phyloP scores from a whole-genome alignment of 2,329 filamentous ascomycete genomes.

The Aspergillus quadrilineatus region DNA sequence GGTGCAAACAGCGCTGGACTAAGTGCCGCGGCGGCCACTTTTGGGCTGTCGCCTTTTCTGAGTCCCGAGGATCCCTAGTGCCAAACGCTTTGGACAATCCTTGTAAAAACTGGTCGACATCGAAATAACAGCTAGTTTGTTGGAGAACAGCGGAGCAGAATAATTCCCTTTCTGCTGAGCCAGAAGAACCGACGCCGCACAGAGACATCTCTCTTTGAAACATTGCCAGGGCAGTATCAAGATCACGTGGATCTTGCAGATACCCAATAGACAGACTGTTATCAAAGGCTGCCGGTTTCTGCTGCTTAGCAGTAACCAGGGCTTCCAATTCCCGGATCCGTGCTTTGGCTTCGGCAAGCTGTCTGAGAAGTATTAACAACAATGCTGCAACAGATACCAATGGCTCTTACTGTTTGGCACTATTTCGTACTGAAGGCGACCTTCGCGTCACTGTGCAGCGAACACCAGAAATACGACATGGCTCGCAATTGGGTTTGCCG shows the following conservation, averaged over 20 bases:
- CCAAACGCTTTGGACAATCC: slow-evolving; percentile 15
- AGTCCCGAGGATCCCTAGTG: background rate
- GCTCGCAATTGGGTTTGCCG: slow-evolving; percentile 26
- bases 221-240: slow-evolving; percentile 20
- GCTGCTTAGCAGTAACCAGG: background rate
- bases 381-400: background rate
- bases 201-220: slow-evolving; percentile 24
- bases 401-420: slow-evolving; percentile 21
- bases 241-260: slow-evolving; percentile 20
- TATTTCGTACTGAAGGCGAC: slow-evolving; percentile 15
- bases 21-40: slow-evolving; percentile 22
- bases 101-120: slow-evolving; percentile 23
- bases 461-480: slow-evolving; percentile 21
- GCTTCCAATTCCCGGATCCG: slow-evolving; percentile 22
- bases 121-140: slow-evolving; percentile 18
- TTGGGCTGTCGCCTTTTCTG: background rate
- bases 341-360: slow-evolving; percentile 23
- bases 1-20: slow-evolving; percentile 20
- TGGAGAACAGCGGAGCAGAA: slow-evolving; percentile 20
- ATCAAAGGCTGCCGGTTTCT: background rate
- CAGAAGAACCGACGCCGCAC: slow-evolving; percentile 20
- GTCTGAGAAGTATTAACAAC: slow-evolving; percentile 11
- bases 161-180: slow-evolving; percentile 18
- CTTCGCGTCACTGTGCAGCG: slow-evolving; percentile 23
- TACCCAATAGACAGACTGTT: background rate